Evolutionary conservation across 257 asterid species (phyloP).

Genomic region (Euphrasia confusa): DNA sequence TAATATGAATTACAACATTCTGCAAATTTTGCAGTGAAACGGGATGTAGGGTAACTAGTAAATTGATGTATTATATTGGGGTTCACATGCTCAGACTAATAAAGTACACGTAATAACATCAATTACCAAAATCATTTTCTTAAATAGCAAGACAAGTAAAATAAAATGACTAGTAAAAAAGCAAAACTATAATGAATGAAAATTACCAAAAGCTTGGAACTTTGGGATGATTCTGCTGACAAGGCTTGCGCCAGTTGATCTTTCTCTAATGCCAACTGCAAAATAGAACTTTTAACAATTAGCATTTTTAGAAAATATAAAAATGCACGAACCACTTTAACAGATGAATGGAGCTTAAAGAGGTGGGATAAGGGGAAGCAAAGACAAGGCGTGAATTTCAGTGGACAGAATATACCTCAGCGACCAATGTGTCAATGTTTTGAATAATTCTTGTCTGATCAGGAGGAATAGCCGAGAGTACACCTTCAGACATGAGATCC

Average conservation of each 20-base stretch:
- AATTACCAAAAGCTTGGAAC: constrained; percentile 69
- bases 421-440: constrained; percentile 66
- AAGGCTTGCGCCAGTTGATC: constrained; percentile 71
- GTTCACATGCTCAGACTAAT: background rate
- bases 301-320: constrained; percentile 18
- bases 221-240: constrained; percentile 73
- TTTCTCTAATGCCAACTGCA: constrained; percentile 89
- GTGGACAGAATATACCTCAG: constrained; percentile 56
- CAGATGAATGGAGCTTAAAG: constrained; percentile 7
- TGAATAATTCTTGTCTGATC: constrained; percentile 83
- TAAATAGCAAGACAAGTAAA: constrained; percentile 7
- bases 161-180: constrained; percentile 20
- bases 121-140: constrained; percentile 5
- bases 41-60: background rate
- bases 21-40: background rate
- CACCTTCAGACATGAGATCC: constrained; percentile 44
- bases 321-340: constrained; percentile 15
- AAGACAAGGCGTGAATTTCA: constrained; percentile 23
- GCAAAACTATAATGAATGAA: constrained; percentile 6
- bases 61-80: background rate
- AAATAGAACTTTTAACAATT: constrained; percentile 16
- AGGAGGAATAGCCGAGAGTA: constrained; percentile 57
- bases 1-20: background rate
- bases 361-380: constrained; percentile 16
- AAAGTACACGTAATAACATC: constrained; percentile 12